These are phyloP conservation scores for Tagetes patula DNA, from an alignment of 129 eudicot genomes.

Conservation along the genomic window DNA sequence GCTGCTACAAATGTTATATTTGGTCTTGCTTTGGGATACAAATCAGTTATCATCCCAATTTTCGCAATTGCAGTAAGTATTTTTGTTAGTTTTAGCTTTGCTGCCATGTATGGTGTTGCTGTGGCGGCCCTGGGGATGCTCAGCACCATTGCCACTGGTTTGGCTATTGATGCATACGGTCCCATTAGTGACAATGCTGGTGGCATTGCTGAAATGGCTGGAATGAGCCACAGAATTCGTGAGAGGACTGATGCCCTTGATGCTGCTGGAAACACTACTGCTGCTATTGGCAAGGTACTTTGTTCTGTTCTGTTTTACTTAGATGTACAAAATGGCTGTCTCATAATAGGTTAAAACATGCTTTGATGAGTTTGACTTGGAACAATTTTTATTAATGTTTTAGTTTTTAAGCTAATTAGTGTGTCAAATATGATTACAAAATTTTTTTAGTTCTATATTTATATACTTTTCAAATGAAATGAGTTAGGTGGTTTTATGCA, in stretches of 20 bases:
- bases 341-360: not conserved
- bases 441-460: not conserved
- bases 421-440: not conserved
- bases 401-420: not conserved
- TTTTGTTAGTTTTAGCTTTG: conserved; percentile 71
- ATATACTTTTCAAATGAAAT: not conserved
- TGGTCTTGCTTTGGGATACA: conserved; percentile 84
- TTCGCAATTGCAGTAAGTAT: conserved; percentile 79
- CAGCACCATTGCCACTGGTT: conserved; percentile 88
- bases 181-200: conserved; percentile 95
- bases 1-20: conserved; percentile 92
- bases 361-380: not conserved
- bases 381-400: not conserved
- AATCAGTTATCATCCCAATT: conserved; percentile 80
- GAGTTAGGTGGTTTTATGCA: not conserved
- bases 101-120: conserved; percentile 91
- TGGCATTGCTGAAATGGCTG: conserved; percentile 94
- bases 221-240: conserved; percentile 83
- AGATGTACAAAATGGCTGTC: not conserved
- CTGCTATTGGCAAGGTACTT: conserved; percentile 80
- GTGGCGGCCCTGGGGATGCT: conserved; percentile 92
- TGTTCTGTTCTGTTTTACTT: conserved; percentile 13
- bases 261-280: conserved; percentile 94
- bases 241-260: conserved; percentile 91
- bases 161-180: conserved; percentile 89